Percentiles rank a stretch among this genome's conserved stretches.
These are phyloP conservation scores for Alnus rubra DNA, from an alignment of 306 rosid species.

Conservation along the genomic window DNA sequence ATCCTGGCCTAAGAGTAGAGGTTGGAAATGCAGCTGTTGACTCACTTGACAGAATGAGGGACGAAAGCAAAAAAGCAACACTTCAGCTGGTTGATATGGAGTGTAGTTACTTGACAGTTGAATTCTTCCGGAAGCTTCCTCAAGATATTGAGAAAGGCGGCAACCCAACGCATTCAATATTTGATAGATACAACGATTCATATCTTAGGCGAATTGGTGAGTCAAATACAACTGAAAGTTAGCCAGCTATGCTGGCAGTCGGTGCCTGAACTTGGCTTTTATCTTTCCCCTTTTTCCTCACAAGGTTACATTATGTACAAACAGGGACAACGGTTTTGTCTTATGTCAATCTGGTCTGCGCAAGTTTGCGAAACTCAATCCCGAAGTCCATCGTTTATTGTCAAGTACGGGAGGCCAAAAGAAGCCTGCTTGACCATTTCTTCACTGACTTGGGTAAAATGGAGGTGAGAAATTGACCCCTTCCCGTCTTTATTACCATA, in stretches of 20 bases:
- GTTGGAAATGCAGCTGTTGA: constrained; percentile 81
- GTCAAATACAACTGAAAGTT: constrained; percentile 11
- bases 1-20: constrained; percentile 89
- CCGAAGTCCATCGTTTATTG: constrained; percentile 86
- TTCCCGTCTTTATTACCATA: neutral
- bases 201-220: constrained; percentile 88
- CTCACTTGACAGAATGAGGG: constrained; percentile 82
- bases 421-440: constrained; percentile 80
- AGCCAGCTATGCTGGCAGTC: no score
- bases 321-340: constrained; percentile 80
- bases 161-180: constrained; percentile 92
- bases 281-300: neutral
- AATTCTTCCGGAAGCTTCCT: constrained; percentile 92
- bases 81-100: constrained; percentile 93
- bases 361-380: constrained; percentile 72
- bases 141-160: constrained; percentile 97
- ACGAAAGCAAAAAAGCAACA: constrained; percentile 83
- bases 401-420: constrained; percentile 92
- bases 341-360: constrained; percentile 82
- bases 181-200: constrained; percentile 88
- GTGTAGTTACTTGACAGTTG: constrained; percentile 84
- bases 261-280: neutral
- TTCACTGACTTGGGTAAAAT: constrained; percentile 78
- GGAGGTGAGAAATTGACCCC: constrained; percentile 49
- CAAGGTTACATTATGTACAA: neutral